Base-by-base conservation (phyloP, 2,329 filamentous ascomycete genomes). In the Seiridium cupressi region DNA sequence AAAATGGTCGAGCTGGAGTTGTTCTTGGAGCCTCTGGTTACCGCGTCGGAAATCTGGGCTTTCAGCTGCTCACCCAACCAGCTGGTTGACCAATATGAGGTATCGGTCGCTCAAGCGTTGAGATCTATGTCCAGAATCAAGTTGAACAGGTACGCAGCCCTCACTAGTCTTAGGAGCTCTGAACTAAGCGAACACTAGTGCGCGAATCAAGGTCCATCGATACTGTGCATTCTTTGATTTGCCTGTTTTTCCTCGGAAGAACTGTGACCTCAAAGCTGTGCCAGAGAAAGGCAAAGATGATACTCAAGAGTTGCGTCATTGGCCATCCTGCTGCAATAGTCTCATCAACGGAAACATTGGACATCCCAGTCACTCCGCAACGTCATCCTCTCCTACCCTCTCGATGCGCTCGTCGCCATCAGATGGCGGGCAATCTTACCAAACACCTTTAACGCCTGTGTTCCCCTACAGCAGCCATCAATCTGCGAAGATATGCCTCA, bases 161-260 rank as follows among this genome's bases (percentile, higher is more conserved):
- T 11, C 11, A 8, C 26, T n/a, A n/a, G 10, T n/a, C 38, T 36
- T 38, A 31, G 13, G 6, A 11, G 34, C 3, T 13, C 44, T 51
- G 26, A 7, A 31, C 54, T 47, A 34, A 58, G 55, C 32, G 35
- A 56, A 51, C 18, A 26, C 13, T 51, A 82, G 81, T 66, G 80
- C 81, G 9, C 72, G 80, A 11, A 81, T 82, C 63, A 83, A 83
- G 64, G 66, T 82, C 3, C 81, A 84, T 62, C 76, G 81, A 1
- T 83, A 81, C 65, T 77, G 75, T 62, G 81, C 81, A 7, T 84
- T 84, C 66, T 78, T 74, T 49, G 80, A 83, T 62, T 69, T 77
- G 5, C 80, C 81, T 2, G 73, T 83, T 26, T 84, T 84, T 65
- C 72, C 74, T 0, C 74, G 74, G 35, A 80, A 78, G 58, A 77